phyloP scores from a whole-genome alignment of 805 yeast species.

The Cyberlindnera samutprakarnensis region DNA sequence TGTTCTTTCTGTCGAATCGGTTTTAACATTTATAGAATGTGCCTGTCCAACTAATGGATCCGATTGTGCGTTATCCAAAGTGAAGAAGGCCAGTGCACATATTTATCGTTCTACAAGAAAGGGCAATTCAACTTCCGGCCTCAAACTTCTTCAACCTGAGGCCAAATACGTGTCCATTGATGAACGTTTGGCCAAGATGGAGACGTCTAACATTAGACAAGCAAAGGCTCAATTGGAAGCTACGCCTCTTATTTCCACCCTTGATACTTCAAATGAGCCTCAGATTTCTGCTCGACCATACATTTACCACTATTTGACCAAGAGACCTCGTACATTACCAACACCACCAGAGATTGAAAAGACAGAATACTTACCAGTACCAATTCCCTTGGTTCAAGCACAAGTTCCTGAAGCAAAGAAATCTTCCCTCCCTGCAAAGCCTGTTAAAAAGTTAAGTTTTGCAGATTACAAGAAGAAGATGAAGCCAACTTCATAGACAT shows the following conservation, averaged over 20 bases:
- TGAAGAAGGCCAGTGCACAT: slow-evolving; percentile 54
- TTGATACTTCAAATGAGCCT: slow-evolving; percentile 9
- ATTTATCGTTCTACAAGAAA: slow-evolving; percentile 44
- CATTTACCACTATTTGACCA: slow-evolving; percentile 13
- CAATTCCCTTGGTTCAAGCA: slow-evolving; percentile 16
- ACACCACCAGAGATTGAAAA: slow-evolving; percentile 4
- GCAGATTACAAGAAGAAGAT: slow-evolving; percentile 66
- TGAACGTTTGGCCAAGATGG: slow-evolving; percentile 22
- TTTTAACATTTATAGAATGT: slow-evolving; percentile 59
- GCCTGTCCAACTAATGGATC: slow-evolving; percentile 37
- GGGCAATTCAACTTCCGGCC: slow-evolving; percentile 18
- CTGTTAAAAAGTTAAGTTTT: slow-evolving; percentile 56
- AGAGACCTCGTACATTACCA: slow-evolving; percentile 5
- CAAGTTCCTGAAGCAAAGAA: background rate
- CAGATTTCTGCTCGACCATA: slow-evolving; percentile 16
- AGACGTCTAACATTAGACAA: slow-evolving; percentile 14
- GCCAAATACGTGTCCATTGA: slow-evolving; percentile 25
- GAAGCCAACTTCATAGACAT: slow-evolving; percentile 14
- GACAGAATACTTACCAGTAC: slow-evolving; percentile 20
- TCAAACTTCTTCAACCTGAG: slow-evolving; percentile 26
- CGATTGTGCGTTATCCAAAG: slow-evolving; percentile 51
- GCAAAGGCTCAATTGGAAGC: slow-evolving; percentile 7
- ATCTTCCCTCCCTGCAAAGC: slow-evolving; percentile 8
- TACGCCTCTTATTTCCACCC: slow-evolving; percentile 5
- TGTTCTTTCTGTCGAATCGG: slow-evolving; percentile 54